Evolutionary conservation across 441 rosid species (phyloP), one percentile per base, ranked within the genome.

Genomic region (Gossypium gossypioides): DNA sequence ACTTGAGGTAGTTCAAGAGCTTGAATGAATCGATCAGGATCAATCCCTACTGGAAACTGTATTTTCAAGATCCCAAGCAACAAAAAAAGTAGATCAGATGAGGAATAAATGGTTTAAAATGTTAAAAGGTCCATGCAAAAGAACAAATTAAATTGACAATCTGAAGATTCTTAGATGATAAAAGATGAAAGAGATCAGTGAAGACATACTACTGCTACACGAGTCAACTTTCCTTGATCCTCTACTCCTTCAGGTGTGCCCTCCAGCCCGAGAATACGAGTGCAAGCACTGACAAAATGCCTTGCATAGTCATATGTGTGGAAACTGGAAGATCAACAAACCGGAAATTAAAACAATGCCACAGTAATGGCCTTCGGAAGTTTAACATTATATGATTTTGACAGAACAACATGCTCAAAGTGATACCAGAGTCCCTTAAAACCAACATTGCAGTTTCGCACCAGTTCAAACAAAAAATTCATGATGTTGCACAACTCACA

Each of bases 231-330:
- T 71, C 92, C 92, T 77, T 88, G 91, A 82, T 90, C 88, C 74
- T 90, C 96, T 27, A 90, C 96, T 76, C 92, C 91, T 77, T 90
- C 89, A 72, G 92, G 96, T 60, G 96, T 90, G 52, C 92, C 92
- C 72, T 90, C 92, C 69, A 90, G 84, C 70, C 96, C 91, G 74
- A 90, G 86, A 81, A 90, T 88, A 74, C 96, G 96, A 74, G 92
- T 88, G 71, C 96, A 90, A 15, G 92, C 92, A 72, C 92, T 90
- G 25, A 85, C 91, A 83, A 86, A 90, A 77, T 90, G 92, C 78
- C 96, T 86, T 51, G 92, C 92, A 74, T 90, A 88, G 78, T 88
- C 96, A 72, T 90, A 90, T 63, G 89, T 90, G 71, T 90, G 92
- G 77, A 88, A 88, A 15, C 92, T 86, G 83, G 40, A 80, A 73